phyloP scores from a whole-genome alignment of 1,139 yeast genomes.

The Yamadazyma sp. region DNA sequence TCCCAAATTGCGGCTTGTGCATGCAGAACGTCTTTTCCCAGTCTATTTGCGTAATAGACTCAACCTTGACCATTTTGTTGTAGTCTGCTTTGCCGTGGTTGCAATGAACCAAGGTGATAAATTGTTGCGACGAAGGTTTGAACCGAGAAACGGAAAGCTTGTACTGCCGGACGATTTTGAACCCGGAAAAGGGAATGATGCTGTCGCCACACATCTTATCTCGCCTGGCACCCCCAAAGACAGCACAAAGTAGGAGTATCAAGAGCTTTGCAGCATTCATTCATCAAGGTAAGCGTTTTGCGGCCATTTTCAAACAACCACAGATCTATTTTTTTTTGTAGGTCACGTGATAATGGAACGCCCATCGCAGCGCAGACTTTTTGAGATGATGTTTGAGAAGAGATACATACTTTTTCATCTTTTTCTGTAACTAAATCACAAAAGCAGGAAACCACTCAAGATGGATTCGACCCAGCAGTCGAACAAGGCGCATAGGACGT shows the following conservation, averaged over 20 bases:
- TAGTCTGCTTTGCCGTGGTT: conserved; percentile 51
- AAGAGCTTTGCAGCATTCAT: background rate
- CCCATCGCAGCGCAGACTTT: background rate
- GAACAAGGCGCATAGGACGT: conserved; percentile 60
- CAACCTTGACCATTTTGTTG: conserved; percentile 37
- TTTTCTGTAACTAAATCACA: background rate
- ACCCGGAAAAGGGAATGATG: conserved; percentile 57
- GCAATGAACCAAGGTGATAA: conserved; percentile 55
- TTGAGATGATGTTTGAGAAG: conserved; percentile 8
- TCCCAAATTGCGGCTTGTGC: conserved; percentile 24
- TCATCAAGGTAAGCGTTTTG: background rate
- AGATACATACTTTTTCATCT: background rate
- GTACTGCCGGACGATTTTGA: conserved; percentile 54
- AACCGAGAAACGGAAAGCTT: conserved; percentile 41
- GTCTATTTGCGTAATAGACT: conserved; percentile 40
- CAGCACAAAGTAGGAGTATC: background rate
- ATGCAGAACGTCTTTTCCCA: conserved; percentile 60
- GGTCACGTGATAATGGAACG: conserved; percentile 1
- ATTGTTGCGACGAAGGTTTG: conserved; percentile 44
- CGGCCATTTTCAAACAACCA: background rate
- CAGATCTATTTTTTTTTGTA: no score
- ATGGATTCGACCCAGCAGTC: conserved; percentile 44
- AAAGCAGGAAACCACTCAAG: background rate
- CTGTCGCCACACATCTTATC: conserved; percentile 11
- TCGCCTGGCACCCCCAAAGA: background rate